These are phyloP conservation scores for Hippophae gyantsensis DNA, from an alignment of 306 rosid genomes.

Conservation along the genomic window DNA sequence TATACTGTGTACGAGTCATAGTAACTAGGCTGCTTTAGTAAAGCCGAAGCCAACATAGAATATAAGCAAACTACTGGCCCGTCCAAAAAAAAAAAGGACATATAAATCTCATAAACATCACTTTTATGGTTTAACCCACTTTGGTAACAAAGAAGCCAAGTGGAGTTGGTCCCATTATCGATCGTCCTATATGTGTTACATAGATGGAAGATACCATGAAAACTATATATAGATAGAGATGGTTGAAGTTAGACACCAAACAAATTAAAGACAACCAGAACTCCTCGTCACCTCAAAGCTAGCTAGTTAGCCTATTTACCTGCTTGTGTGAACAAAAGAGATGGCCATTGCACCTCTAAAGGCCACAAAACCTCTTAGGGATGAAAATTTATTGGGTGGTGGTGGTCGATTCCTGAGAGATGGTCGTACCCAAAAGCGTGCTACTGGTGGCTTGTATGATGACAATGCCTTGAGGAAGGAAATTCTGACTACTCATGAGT, in stretches of 20 bases:
- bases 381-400: background rate
- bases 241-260: too few species aligned
- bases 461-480: conserved; percentile 33
- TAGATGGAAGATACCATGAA: too few species aligned
- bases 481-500: conserved; percentile 35
- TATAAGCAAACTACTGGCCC: conserved; percentile 5
- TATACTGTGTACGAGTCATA: too few species aligned
- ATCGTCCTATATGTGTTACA: too few species aligned
- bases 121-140: background rate
- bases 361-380: background rate
- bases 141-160: too few species aligned
- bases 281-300: background rate
- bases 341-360: background rate
- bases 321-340: background rate
- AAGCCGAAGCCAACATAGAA: conserved; percentile 7
- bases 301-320: background rate
- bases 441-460: conserved; percentile 12
- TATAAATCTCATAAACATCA: background rate
- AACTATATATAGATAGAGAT: too few species aligned
- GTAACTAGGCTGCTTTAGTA: background rate
- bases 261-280: too few species aligned
- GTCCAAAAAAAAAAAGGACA: background rate
- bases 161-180: too few species aligned
- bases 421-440: background rate
- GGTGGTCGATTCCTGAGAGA: background rate